phyloP scores from a whole-genome alignment of 192 early-diverging fungal species.

The Coemansia sp. region DNA sequence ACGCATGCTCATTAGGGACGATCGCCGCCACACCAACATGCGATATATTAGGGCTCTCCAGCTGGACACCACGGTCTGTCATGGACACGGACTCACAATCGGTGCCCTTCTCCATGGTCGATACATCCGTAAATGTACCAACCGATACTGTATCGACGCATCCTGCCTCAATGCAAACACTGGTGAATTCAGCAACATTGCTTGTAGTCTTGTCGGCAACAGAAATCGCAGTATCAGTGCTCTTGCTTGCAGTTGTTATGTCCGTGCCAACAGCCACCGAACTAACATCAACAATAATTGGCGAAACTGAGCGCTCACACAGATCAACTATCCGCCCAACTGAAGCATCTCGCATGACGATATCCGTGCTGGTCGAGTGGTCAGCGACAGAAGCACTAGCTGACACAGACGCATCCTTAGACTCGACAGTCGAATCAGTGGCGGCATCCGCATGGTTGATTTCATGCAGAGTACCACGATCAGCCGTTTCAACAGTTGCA shows the following conservation, averaged over 20 bases:
- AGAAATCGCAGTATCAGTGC: constrained; percentile 1
- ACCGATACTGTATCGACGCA: background rate
- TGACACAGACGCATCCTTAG: constrained; percentile 12
- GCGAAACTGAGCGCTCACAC: constrained; percentile 2
- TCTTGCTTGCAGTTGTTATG: constrained; percentile 2
- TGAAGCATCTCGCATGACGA: background rate
- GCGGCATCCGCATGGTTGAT: constrained; percentile 16
- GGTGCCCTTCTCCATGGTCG: constrained; percentile 6
- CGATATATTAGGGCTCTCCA: background rate
- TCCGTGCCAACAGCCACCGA: constrained; percentile 11
- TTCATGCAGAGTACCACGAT: constrained; percentile 17
- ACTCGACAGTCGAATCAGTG: constrained; percentile 13
- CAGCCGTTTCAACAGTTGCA: constrained; percentile 7
- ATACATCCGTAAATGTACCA: constrained; percentile 7
- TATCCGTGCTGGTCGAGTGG: constrained; percentile 9
- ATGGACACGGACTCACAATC: background rate
- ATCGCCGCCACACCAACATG: constrained; percentile 5
- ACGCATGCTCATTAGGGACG: constrained; percentile 3
- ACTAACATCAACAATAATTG: background rate
- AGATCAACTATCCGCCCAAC: constrained; percentile 5
- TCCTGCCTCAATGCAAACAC: constrained; percentile 15
- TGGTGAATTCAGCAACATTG: constrained; percentile 4
- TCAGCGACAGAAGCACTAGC: background rate
- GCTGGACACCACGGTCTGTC: background rate
- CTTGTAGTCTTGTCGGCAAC: constrained; percentile 16